Base-by-base conservation (phyloP, 2,329 filamentous ascomycete species). In the Beauveria medogensis region DNA sequence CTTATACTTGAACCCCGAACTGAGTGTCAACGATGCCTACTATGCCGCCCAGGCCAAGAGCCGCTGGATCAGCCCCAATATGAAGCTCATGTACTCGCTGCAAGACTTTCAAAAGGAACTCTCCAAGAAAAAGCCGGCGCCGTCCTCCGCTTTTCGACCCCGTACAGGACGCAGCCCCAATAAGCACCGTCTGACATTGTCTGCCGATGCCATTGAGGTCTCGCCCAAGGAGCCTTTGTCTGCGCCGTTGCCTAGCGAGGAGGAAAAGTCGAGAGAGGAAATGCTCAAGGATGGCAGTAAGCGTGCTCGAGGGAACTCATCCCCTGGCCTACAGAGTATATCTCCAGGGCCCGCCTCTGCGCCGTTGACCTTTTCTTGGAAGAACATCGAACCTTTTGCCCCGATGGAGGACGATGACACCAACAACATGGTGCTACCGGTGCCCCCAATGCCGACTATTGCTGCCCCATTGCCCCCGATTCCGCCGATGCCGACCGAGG, bases 21-120 rank as follows among this genome's bases (percentile, higher is more conserved):
- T 91, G 67, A 90, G 82, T 66, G 89, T 93, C 58, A 92, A 93
- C 69, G 89, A 93, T 70, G 89, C 90, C 2, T 94, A 94, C 70
- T 86, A 91, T 70, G 82, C 86, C 3, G 90, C 91, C 3, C 91
- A 95, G 74, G 81, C 84, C 59, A 89, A 89, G 74, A 94, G 90
- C 72, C 85, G 82, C 69, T 95, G 91, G 90, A 93, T 95, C 67
- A 92, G 90, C 62, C 90, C 90, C 0, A 95, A 95, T 72, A 95
- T 95, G 91, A 90, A 90, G 66, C 79, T 95, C 66, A 92, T 95
- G 81, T 94, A 94, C 79, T 92, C 91, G 66, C 77, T 95, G 53
- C 90, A 92, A 71, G 90, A 93, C 69, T 93, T 92, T 70, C 85
- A 87, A 66, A 87, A 87, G 68, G 78, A 86, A 54, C 71, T 87